These are phyloP conservation scores for Kentomonas sorsogonicus DNA, from an alignment of 208 protist species.

Conservation along the genomic window DNA sequence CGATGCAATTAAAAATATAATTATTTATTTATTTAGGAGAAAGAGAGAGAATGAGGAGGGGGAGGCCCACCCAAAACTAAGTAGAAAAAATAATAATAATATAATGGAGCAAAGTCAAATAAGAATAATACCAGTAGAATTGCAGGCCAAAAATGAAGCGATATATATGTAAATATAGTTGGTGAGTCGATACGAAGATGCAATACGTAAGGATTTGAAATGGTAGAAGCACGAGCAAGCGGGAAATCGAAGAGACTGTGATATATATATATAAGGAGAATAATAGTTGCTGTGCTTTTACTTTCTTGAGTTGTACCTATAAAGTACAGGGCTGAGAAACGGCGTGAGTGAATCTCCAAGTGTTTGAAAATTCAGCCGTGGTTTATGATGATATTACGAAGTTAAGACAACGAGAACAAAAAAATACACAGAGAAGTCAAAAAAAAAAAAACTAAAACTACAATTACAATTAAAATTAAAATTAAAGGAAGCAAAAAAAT, in stretches of 20 bases:
- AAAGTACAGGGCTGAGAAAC: too few species aligned
- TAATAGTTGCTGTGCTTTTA: not conserved
- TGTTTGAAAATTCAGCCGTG: too few species aligned
- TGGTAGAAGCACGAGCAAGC: not conserved
- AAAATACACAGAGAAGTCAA: slow-evolving; percentile 4
- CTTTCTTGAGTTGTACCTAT: too few species aligned
- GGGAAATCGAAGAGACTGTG: slow-evolving; percentile 8
- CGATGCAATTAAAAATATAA: too few species aligned
- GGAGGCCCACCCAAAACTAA: not conserved
- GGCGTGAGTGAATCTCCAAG: too few species aligned
- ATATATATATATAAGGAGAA: not conserved
- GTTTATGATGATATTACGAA: too few species aligned
- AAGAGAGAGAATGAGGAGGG: too few species aligned
- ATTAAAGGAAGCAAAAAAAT: not conserved
- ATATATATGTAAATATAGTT: not conserved
- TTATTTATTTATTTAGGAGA: too few species aligned
- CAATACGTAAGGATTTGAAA: not conserved
- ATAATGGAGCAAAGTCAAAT: not conserved
- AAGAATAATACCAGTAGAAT: too few species aligned
- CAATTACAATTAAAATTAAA: slow-evolving; percentile 12
- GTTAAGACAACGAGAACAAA: too few species aligned
- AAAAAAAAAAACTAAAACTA: slow-evolving; percentile 7
- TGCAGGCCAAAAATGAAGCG: not conserved
- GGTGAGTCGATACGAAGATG: not conserved
- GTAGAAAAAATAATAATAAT: not conserved